Evolutionary conservation across 345 rosid genomes (phyloP).

Genomic region (Eucalyptus albens): DNA sequence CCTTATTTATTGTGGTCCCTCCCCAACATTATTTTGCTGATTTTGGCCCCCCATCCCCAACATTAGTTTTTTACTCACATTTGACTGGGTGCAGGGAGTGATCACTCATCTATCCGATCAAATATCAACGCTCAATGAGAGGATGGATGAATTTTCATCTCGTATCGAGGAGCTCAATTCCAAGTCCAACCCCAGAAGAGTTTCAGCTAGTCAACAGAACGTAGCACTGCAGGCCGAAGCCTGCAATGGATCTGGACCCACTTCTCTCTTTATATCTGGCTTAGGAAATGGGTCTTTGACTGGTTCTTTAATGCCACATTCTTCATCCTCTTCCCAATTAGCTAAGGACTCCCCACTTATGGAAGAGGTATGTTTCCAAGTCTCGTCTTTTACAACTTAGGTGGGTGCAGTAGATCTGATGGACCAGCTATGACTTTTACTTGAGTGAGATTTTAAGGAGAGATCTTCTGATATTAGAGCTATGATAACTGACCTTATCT

Average conservation of each 20-base stretch:
- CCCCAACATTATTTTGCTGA: neutral
- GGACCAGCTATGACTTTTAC: neutral
- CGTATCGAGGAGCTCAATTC: constrained; percentile 81
- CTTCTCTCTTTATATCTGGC: constrained; percentile 41
- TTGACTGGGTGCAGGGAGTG: constrained; percentile 41
- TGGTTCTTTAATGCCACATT: constrained; percentile 44
- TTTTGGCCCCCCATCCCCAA: neutral
- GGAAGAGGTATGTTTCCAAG: constrained; percentile 67
- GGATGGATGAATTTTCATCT: constrained; percentile 89
- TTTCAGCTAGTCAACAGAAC: constrained; percentile 70
- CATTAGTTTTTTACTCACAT: neutral
- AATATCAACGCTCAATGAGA: constrained; percentile 87
- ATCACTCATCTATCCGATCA: constrained; percentile 89
- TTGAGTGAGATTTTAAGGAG: neutral
- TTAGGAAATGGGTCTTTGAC: constrained; percentile 45
- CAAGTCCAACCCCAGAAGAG: constrained; percentile 42
- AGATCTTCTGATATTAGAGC: neutral
- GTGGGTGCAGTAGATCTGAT: neutral
- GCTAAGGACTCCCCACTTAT: constrained; percentile 66
- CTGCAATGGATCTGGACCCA: constrained; percentile 65
- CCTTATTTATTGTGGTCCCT: neutral
- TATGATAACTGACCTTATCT: neutral
- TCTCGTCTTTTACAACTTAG: neutral
- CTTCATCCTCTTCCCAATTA: constrained; percentile 80
- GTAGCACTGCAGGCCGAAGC: constrained; percentile 62